Evolutionary conservation across 345 rosid genomes (phyloP), one percentile per base, ranked within the genome.

Genomic region (Citrus glauca): DNA sequence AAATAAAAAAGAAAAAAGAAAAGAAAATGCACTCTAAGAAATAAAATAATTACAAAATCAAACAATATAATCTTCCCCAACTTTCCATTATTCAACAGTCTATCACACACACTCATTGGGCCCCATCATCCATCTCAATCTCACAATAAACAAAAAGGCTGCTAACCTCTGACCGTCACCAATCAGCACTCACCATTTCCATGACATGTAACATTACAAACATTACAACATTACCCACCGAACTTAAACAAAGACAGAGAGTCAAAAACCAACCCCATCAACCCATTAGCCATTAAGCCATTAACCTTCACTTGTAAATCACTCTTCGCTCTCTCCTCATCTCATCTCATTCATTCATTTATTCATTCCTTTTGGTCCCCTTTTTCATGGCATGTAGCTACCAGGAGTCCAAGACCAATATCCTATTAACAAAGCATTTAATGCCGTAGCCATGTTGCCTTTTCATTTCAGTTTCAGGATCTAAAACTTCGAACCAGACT

Each of bases 191-290:
- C 24, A 2, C 75, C 27, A 56, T 32, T 33, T 55, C 40, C 66
- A 61, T 25, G 40, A 2, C 76, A 35, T 38, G 22, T 57, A 22
- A 57, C 62, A 57, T 22, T n/a, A 2, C 25, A 59, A n/a, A 2
- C 27, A 59, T 24, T 59, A 59, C 62, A n/a, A 8, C 27, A 59
- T 24, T 59, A 59, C 62, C 25, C 27, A 22, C 27, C 27, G 9
- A 19, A 7, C 4, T 22, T 7, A 53, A 17, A 6, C 9, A 38
- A 22, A 7, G 16, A 42, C 1, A 25, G 67, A 82, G 69, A 84
- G 87, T 86, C 83, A 85, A 82, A 81, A 82, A 81, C 83, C 56
- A 27, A 6, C 61, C 25, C 32, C 13, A 16, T 53, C 50, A 45
- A 17, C 20, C 57, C 57, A 53, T 5, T 53, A 53, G 57, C 57